A percentile compares a stretch with the other conserved stretches of the same genome.
These are phyloP conservation scores for Zygoascus tannicola DNA, from an alignment of 805 yeast genomes.

Conservation along the genomic window DNA sequence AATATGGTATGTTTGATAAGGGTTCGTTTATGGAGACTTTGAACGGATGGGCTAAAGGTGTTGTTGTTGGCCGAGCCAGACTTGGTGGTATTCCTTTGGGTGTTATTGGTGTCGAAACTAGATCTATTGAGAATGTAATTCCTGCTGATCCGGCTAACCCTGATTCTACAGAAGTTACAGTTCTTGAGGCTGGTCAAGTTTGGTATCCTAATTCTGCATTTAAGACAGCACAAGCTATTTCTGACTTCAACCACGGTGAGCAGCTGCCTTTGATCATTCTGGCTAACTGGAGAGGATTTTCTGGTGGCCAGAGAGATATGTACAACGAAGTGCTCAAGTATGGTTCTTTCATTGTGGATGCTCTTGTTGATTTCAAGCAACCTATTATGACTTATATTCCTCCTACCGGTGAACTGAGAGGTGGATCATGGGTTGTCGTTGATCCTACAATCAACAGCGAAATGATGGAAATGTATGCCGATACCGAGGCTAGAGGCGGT, in stretches of 20 bases:
- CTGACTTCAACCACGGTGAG: slow-evolving; percentile 96
- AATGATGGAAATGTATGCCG: slow-evolving; percentile 99
- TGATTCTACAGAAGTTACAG: slow-evolving; percentile 73
- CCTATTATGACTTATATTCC: slow-evolving; percentile 97
- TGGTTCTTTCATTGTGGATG: slow-evolving; percentile 96
- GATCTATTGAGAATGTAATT: slow-evolving; percentile 74
- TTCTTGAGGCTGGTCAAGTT: slow-evolving; percentile 98
- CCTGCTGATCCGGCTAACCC: slow-evolving; percentile 99
- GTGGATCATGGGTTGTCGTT: slow-evolving; percentile 99
- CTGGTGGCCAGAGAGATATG: slow-evolving; percentile 99
- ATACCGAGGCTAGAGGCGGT: slow-evolving; percentile 92
- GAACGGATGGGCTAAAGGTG: slow-evolving; percentile 98
- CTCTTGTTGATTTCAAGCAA: slow-evolving; percentile 89
- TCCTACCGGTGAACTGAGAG: slow-evolving; percentile 96
- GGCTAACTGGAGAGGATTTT: slow-evolving; percentile 99
- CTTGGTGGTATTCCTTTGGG: slow-evolving; percentile 98
- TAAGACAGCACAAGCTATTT: slow-evolving; percentile 98
- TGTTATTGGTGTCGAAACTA: slow-evolving; percentile 92
- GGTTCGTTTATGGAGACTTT: slow-evolving; percentile 92
- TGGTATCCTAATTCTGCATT: slow-evolving; percentile 99
- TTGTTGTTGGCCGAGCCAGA: slow-evolving; percentile 97
- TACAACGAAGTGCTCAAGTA: slow-evolving; percentile 95
- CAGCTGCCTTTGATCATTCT: slow-evolving; percentile 93
- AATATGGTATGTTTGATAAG: slow-evolving; percentile 84
- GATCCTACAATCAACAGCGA: slow-evolving; percentile 96